These are phyloP conservation scores for Umbelopsis sp. DNA, from an alignment of 371 early-diverging fungal species.

Conservation along the genomic window DNA sequence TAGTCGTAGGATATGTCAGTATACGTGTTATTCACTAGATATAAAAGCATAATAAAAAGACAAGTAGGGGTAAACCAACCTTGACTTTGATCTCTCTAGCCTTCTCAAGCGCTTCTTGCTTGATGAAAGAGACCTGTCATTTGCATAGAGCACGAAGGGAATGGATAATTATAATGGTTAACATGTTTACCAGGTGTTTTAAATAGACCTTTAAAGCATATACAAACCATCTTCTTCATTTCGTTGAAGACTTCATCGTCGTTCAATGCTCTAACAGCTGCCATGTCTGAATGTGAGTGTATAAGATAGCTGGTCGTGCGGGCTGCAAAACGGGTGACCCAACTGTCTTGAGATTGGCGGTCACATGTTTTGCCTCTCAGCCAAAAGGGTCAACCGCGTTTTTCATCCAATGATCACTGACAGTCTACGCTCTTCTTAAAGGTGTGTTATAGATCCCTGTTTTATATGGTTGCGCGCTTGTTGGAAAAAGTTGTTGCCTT, in stretches of 20 bases:
- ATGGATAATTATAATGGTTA: neutral
- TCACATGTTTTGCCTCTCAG: slow-evolving; percentile 15
- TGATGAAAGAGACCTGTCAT: slow-evolving; percentile 88
- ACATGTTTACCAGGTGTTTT: neutral
- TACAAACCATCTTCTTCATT: slow-evolving; percentile 85
- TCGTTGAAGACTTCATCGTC: slow-evolving; percentile 91
- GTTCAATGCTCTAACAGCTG: slow-evolving; percentile 71
- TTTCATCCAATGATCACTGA: neutral
- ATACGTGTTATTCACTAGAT: slow-evolving; percentile 7
- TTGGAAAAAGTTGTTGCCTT: too few species aligned
- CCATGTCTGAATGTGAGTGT: slow-evolving; percentile 28
- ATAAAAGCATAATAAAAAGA: neutral
- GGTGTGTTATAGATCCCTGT: too few species aligned
- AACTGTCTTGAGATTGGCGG: neutral
- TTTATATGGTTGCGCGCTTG: too few species aligned
- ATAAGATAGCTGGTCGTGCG: neutral
- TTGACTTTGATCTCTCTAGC: slow-evolving; percentile 98
- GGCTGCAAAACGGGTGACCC: slow-evolving; percentile 6
- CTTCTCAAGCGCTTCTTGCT: slow-evolving; percentile 97
- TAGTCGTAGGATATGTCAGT: slow-evolving; percentile 13
- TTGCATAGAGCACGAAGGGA: neutral
- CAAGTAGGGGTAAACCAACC: slow-evolving; percentile 45
- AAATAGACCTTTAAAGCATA: slow-evolving; percentile 4
- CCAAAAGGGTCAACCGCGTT: neutral
- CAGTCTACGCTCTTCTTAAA: too few species aligned